Percentiles rank a stretch among this genome's conserved stretches.
These are phyloP conservation scores for Pinus taeda DNA, from an alignment of 75 land plant genomes.

Conservation along the genomic window DNA sequence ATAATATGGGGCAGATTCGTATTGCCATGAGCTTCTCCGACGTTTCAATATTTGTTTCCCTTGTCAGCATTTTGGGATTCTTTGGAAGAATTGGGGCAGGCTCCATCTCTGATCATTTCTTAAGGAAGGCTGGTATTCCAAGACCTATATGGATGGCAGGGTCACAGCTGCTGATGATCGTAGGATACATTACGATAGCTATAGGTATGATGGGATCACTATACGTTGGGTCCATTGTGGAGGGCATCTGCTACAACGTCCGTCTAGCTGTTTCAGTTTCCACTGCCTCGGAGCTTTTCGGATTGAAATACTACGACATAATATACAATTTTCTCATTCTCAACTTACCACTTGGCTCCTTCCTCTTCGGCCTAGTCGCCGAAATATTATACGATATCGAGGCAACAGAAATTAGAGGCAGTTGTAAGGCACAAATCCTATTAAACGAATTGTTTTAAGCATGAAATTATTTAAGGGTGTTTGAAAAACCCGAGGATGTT, in stretches of 20 bases:
- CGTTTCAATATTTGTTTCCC: conserved; percentile 86
- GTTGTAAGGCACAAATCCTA: too few species aligned
- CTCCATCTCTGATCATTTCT: conserved; percentile 68
- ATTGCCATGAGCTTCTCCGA: conserved; percentile 75
- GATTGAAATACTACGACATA: conserved; percentile 58
- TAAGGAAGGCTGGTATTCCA: conserved; percentile 58
- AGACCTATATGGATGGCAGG: conserved; percentile 59
- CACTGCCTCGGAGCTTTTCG: conserved; percentile 64
- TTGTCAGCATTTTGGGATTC: conserved; percentile 88
- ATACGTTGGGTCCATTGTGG: conserved; percentile 56
- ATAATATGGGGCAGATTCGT: conserved; percentile 93
- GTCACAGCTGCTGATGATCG: conserved; percentile 48
- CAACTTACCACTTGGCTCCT: conserved; percentile 69
- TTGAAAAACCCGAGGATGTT: too few species aligned
- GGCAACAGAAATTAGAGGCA: too few species aligned
- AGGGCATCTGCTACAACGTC: conserved; percentile 64
- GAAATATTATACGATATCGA: conserved; percentile 61
- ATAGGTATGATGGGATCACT: conserved; percentile 44
- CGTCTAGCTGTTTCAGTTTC: conserved; percentile 57
- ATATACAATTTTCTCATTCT: conserved; percentile 65
- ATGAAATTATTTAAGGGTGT: too few species aligned
- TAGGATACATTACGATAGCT: conserved; percentile 45
- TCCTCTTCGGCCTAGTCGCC: conserved; percentile 68
- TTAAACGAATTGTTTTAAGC: too few species aligned
- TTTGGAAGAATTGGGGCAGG: conserved; percentile 92